These are phyloP conservation scores for Botrytis squamosa DNA, from an alignment of 2,329 filamentous ascomycete genomes.

Conservation along the genomic window DNA sequence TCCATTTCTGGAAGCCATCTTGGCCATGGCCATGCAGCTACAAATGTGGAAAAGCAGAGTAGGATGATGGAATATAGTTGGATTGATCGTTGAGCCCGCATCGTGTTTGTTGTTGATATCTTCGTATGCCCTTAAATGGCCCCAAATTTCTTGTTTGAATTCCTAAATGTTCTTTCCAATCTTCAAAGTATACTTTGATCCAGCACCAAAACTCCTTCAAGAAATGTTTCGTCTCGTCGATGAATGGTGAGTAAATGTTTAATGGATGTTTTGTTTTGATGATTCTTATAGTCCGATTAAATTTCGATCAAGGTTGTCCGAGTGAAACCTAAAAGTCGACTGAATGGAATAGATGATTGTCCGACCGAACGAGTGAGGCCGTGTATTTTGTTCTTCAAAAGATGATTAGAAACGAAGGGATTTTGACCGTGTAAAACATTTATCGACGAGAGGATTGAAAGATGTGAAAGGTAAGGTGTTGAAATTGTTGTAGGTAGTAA, in stretches of 20 bases:
- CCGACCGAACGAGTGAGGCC: conserved; percentile 20
- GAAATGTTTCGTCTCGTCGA: not conserved
- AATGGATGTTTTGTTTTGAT: conserved; percentile 6
- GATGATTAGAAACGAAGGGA: not conserved
- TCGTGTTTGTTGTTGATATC: conserved; percentile 39
- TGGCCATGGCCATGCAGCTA: conserved; percentile 53
- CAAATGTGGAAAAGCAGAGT: conserved; percentile 50
- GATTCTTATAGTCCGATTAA: not conserved
- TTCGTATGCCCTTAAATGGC: not conserved
- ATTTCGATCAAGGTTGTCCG: not conserved
- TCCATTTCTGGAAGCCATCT: conserved; percentile 55
- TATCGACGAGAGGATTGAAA: not conserved
- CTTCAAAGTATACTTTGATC: not conserved
- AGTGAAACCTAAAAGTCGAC: conserved; percentile 4
- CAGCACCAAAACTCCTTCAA: not conserved
- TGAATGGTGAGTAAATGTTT: not conserved
- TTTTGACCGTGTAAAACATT: not conserved
- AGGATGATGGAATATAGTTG: conserved; percentile 51
- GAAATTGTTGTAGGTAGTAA: not conserved
- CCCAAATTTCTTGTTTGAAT: conserved; percentile 3
- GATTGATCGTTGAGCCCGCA: conserved; percentile 51
- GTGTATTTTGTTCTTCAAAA: not conserved
- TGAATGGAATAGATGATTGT: not conserved
- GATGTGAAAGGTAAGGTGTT: not conserved
- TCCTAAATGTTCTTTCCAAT: not conserved